phyloP scores from a whole-genome alignment of 331 rosid genomes.

The Erythrophleum ivorense region DNA sequence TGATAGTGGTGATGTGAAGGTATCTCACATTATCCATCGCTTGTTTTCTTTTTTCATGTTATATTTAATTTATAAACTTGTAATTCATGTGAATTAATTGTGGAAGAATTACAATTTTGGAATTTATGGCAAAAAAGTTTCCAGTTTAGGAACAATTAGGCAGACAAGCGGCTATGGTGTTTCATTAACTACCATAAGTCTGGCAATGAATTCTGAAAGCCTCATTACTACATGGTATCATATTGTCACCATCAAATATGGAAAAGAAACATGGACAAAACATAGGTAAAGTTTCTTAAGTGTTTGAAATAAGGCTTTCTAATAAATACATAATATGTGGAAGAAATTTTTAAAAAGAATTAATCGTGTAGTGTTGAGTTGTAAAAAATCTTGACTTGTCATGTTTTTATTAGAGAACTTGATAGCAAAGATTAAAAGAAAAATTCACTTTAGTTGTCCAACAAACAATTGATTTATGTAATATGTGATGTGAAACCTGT shows the following conservation, averaged over 20 bases:
- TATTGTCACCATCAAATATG: neutral
- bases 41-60: neutral
- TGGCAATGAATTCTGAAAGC: slow-evolving; percentile 34
- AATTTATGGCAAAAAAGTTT: neutral
- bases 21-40: slow-evolving; percentile 41
- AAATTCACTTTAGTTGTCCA: neutral
- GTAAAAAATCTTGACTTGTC: neutral
- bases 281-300: neutral
- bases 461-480: neutral
- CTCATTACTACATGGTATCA: neutral
- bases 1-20: slow-evolving; percentile 94
- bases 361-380: neutral
- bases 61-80: slow-evolving; percentile 20
- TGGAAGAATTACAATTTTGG: neutral
- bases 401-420: neutral
- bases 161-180: neutral
- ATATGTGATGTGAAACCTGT: neutral
- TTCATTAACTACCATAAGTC: slow-evolving; percentile 19
- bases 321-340: neutral
- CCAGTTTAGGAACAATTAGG: neutral
- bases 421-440: neutral
- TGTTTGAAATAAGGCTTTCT: neutral
- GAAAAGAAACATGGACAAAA: neutral
- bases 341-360: neutral
- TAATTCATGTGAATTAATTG: slow-evolving; percentile 21